Percentiles rank a stretch among this genome's conserved stretches.
These are phyloP conservation scores for Xerophyta viscosa DNA, from an alignment of 106 monocot species.

Conservation along the genomic window DNA sequence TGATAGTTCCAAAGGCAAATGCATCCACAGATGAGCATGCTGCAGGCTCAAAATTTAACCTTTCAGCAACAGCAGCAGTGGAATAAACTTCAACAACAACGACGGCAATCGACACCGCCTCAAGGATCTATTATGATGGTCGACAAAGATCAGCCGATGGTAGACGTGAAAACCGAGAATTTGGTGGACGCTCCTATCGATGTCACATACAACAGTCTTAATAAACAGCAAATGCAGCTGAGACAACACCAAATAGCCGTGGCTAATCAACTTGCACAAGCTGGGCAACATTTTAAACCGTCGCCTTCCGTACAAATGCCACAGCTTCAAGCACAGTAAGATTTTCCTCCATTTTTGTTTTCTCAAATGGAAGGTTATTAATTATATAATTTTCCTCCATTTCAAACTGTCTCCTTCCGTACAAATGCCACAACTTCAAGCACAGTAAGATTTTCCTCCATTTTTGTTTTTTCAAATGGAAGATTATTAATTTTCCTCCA, in stretches of 20 bases:
- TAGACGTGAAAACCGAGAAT: constrained; percentile 59
- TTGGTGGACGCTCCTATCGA: constrained; percentile 43
- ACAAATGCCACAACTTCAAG: constrained; percentile 56
- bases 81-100: constrained; percentile 26
- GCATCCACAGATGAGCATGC: constrained; percentile 42
- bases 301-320: constrained; percentile 45
- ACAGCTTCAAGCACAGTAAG: constrained; percentile 59
- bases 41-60: constrained; percentile 50
- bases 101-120: constrained; percentile 24
- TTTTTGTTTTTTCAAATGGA: background rate
- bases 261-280: constrained; percentile 26
- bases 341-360: background rate
- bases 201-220: constrained; percentile 20
- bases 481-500: too few species aligned
- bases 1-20: constrained; percentile 34
- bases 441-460: constrained; percentile 27
- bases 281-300: constrained; percentile 62
- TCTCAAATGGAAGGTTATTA: too few species aligned
- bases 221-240: constrained; percentile 38
- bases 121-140: constrained; percentile 27
- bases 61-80: constrained; percentile 51
- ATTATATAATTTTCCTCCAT: too few species aligned
- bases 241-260: constrained; percentile 67
- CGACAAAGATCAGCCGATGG: constrained; percentile 47
- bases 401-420: constrained; percentile 48